A percentile compares a stretch with the other conserved stretches of the same genome.
These are phyloP conservation scores for Penicillium salamii DNA, from an alignment of 495 filamentous ascomycete genomes.

Conservation along the genomic window DNA sequence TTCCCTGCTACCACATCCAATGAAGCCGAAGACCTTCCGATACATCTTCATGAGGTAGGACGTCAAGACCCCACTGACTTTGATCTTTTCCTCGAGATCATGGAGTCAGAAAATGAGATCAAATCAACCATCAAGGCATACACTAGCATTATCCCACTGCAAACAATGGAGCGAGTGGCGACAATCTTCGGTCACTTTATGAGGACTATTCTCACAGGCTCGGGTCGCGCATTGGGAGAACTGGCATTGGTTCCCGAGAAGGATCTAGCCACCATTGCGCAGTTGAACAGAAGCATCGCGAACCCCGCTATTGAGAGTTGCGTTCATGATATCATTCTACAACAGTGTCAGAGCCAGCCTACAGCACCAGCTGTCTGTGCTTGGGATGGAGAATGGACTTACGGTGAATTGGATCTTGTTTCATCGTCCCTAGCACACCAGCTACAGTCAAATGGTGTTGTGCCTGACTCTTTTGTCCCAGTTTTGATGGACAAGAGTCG, in stretches of 20 bases:
- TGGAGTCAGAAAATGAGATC: background rate
- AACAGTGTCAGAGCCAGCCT: background rate
- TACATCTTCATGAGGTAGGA: background rate
- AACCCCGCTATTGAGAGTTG: background rate
- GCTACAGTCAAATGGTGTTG: background rate
- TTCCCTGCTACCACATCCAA: background rate
- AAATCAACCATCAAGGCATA: background rate
- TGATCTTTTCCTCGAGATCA: background rate
- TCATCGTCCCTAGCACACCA: background rate
- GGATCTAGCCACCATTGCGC: background rate
- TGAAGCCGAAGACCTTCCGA: background rate
- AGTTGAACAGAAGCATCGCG: background rate
- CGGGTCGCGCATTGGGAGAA: background rate
- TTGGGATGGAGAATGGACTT: background rate
- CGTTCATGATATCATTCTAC: background rate
- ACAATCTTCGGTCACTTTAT: background rate
- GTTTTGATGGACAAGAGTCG: background rate
- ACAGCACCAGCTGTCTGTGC: background rate
- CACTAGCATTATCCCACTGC: background rate
- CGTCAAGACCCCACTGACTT: background rate
- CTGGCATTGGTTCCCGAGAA: background rate
- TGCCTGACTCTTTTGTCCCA: background rate
- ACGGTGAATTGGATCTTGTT: background rate
- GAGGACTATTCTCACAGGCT: background rate
- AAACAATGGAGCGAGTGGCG: background rate